Evolutionary conservation across 495 filamentous ascomycete species (phyloP), one percentile per base, ranked within the genome.

Genomic region (Penicillium egyptiacum): DNA sequence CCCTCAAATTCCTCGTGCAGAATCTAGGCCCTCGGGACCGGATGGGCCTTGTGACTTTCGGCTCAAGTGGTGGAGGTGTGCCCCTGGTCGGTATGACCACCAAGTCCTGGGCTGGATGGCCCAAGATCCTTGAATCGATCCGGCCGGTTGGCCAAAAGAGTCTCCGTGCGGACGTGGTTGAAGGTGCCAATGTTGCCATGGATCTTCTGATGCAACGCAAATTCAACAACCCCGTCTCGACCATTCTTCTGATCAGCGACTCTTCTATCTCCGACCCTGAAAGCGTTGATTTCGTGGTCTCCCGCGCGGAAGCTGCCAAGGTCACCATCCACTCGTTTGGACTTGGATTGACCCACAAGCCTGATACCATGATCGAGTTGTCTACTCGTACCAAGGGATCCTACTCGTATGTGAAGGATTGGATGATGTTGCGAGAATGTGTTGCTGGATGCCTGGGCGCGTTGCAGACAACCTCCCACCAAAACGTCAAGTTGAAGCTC

Each of bases 401-500:
- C 17, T 99, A 97, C 64, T 92, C 92, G 5, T 99, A 98, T 65
- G 92, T 98, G 64, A 98, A 98, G 71, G 94, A 99, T 69, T 99
- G 94, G 94, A 99, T 98, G 94, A 98, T 97, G 92, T 81, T 99
- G 31, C 86, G 94, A 19, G 94, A 99, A 71, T 99, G 95, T 71
- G 82, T 98, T 45, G 95, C 94, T 17, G 94, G 94, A 23, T 98
- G 95, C 68, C 74, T 99, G 35, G 94, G 94, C 40, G 85, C 91
- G n/a, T 78, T 98, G 63, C 94, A 99, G 72, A 91, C 90, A 0
- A 87, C 91, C 19, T 98, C 95, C n/a, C 94, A 99, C 73, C 95
- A 98, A 70, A 99, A 98, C 68, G 94, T 93, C 55, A 98, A 96
- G 74, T 81, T 99, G 47, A 98, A 96, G 78, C 86, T 99, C 35